Conservation (phyloP, 2,329 filamentous ascomycete genomes). For the Aspergillus texensis region DNA sequence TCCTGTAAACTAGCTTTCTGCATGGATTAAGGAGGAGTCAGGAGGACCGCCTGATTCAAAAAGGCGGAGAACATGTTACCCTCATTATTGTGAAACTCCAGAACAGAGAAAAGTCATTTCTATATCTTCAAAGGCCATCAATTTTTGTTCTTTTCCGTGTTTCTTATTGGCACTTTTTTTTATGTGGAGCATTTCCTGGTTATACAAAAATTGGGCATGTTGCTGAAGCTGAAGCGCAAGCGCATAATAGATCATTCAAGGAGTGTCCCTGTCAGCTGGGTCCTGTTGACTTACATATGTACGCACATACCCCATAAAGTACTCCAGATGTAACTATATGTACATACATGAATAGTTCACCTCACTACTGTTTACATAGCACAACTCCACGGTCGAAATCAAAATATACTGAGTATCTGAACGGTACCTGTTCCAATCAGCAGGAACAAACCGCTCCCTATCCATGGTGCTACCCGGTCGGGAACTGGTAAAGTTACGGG, state of each 20-base stretch:
- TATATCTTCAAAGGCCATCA: not conserved
- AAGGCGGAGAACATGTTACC: slow-evolving; percentile 11
- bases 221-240: not conserved
- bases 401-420: not conserved
- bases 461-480: not conserved
- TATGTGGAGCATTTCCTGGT: not conserved
- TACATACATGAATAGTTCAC: slow-evolving; percentile 2
- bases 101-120: not conserved
- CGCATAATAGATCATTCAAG: not conserved
- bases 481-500: slow-evolving; percentile 12
- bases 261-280: not conserved
- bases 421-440: not conserved
- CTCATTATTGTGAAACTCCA: not conserved
- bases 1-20: slow-evolving; percentile 3
- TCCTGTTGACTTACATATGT: slow-evolving; percentile 3
- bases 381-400: slow-evolving; percentile 1
- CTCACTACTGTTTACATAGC: not conserved
- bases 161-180: not conserved
- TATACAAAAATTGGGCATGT: not conserved
- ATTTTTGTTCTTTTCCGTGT: not conserved
- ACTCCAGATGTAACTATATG: slow-evolving; percentile 1
- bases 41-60: slow-evolving; percentile 4
- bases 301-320: not conserved
- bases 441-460: not conserved
- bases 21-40: slow-evolving; percentile 8